A percentile compares a stretch with the other conserved stretches of the same genome.
These are phyloP conservation scores for Euphrasia confusa DNA, from an alignment of 257 asterid species.

Conservation along the genomic window DNA sequence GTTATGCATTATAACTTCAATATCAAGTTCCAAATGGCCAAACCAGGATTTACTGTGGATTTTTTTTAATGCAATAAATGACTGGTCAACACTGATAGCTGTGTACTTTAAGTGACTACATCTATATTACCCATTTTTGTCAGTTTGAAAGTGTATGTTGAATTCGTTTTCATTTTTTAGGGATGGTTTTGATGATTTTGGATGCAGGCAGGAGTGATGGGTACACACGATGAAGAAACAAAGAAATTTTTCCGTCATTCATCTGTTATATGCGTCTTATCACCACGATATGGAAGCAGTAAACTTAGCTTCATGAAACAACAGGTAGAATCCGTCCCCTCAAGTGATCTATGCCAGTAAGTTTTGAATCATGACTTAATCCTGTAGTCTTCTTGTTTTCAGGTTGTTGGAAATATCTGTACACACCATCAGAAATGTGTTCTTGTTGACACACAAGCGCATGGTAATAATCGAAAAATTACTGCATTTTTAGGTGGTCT, in stretches of 20 bases:
- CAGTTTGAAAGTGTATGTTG: slow-evolving; percentile 13
- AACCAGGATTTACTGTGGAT: neutral
- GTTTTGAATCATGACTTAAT: slow-evolving; percentile 26
- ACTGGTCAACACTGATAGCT: neutral
- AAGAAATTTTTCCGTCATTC: neutral
- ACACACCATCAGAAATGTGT: slow-evolving; percentile 98
- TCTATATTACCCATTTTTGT: neutral
- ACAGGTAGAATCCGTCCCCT: neutral
- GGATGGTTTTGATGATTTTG: neutral
- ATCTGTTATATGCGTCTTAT: slow-evolving; percentile 29
- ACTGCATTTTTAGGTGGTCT: slow-evolving; percentile 91
- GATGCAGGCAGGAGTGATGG: slow-evolving; percentile 1
- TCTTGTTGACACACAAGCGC: slow-evolving; percentile 80
- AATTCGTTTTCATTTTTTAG: slow-evolving; percentile 5
- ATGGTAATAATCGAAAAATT: slow-evolving; percentile 70
- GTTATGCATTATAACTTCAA: neutral
- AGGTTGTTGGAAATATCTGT: slow-evolving; percentile 77
- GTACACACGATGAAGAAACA: neutral
- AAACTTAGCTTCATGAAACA: neutral
- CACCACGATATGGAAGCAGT: neutral
- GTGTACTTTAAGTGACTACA: slow-evolving; percentile 8
- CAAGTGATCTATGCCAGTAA: slow-evolving; percentile 8
- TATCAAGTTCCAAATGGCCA: slow-evolving; percentile 9
- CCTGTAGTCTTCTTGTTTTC: slow-evolving; percentile 27
- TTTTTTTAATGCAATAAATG: neutral